A percentile compares a stretch with the other conserved stretches of the same genome.
Conservation (phyloP, 108 stramenopile genomes). For the Nitzschia sp. region DNA sequence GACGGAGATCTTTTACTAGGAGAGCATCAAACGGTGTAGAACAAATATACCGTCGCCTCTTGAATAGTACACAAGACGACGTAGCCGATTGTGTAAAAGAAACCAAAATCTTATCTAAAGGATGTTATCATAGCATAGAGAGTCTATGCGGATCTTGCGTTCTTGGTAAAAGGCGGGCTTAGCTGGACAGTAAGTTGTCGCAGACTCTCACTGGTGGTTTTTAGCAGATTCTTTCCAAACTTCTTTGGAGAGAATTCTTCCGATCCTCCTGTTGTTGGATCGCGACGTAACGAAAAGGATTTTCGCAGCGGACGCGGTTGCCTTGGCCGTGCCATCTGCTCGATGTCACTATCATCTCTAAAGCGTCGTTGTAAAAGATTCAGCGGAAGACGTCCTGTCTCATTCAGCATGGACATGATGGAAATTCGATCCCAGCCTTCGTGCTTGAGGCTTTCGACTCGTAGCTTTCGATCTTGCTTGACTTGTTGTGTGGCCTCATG, state of each 20-base stretch:
- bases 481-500: not conserved
- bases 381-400: not conserved
- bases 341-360: too few relatives aligned
- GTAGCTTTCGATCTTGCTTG: not conserved
- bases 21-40: too few relatives aligned
- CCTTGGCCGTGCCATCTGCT: too few relatives aligned
- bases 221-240: not conserved
- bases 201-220: not conserved
- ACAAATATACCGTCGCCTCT: too few relatives aligned
- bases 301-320: not conserved
- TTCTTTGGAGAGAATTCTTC: not conserved
- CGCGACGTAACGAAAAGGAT: not conserved
- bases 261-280: not conserved
- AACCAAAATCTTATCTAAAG: too few relatives aligned
- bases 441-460: not conserved
- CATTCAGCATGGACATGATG: not conserved
- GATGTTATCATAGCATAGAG: too few relatives aligned
- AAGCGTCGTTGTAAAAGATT: not conserved
- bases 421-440: conserved; percentile 4
- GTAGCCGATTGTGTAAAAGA: too few relatives aligned
- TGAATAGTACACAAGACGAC: too few relatives aligned
- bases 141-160: not conserved
- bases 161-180: not conserved
- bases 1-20: too few relatives aligned
- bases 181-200: not conserved